Percentiles rank a stretch among this genome's conserved stretches.
These are phyloP conservation scores for Nitzschia sp. DNA, from an alignment of 108 stramenopile species.

Conservation along the genomic window DNA sequence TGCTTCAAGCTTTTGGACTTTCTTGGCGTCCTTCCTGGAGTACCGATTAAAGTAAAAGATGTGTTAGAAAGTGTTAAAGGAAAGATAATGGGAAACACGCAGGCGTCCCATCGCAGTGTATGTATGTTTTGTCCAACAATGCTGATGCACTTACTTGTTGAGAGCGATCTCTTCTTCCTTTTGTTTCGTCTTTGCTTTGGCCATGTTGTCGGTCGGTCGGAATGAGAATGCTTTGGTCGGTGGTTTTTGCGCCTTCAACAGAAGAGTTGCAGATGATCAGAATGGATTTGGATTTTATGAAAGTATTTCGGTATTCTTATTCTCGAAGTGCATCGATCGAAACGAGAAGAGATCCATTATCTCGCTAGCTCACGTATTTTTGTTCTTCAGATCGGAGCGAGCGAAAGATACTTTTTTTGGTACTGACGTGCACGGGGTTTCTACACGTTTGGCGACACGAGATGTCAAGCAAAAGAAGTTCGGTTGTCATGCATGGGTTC, in stretches of 20 bases:
- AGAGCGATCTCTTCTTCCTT: conserved; percentile 70
- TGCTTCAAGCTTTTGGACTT: conserved; percentile 73
- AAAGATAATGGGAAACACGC: no score
- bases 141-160: conserved; percentile 56
- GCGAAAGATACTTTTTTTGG: no score
- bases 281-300: neutral
- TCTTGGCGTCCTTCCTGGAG: conserved; percentile 83
- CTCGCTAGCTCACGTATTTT: no score
- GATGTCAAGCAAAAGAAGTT: no score
- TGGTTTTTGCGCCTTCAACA: conserved; percentile 1
- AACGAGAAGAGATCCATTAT: no score
- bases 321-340: no score
- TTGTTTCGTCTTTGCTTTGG: conserved; percentile 31
- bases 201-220: conserved; percentile 27
- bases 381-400: no score
- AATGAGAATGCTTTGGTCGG: neutral
- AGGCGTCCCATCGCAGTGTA: no score
- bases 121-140: neutral
- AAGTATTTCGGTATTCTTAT: no score
- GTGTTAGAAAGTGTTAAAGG: conserved; percentile 11
- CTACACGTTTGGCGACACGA: no score
- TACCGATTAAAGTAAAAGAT: conserved; percentile 6
- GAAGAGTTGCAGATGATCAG: conserved; percentile 1
- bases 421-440: no score
- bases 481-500: no score